Evolutionary conservation across 495 filamentous ascomycete genomes (phyloP).

Genomic region (Xylaria castorea): DNA sequence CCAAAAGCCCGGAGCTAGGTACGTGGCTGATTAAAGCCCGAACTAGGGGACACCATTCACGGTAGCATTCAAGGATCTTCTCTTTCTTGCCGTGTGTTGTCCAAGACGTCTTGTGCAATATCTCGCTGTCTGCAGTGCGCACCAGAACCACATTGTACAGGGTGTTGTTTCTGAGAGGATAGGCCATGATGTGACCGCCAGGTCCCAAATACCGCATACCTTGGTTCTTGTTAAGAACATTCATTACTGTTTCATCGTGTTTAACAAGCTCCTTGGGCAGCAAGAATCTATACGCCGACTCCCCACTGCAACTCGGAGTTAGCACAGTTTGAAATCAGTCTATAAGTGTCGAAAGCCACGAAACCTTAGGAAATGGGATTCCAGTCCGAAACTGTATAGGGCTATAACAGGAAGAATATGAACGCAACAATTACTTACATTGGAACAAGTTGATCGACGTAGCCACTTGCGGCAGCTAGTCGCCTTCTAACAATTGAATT

Average conservation of each 20-base stretch:
- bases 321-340: neutral
- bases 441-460: conserved; percentile 40
- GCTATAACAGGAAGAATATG: neutral
- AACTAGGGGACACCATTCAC: conserved; percentile 19
- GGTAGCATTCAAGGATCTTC: conserved; percentile 17
- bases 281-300: conserved; percentile 56
- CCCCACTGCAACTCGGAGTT: conserved; percentile 31
- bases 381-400: neutral
- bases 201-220: conserved; percentile 55
- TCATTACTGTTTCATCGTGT: conserved; percentile 44
- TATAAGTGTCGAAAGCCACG: neutral
- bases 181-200: conserved; percentile 49
- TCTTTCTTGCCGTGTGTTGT: conserved; percentile 13
- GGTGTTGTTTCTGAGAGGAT: conserved; percentile 31
- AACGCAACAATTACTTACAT: conserved; percentile 30
- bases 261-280: conserved; percentile 48
- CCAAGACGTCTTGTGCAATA: conserved; percentile 2
- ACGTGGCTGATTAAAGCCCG: conserved; percentile 7
- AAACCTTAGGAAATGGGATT: neutral
- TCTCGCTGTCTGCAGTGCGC: conserved; percentile 10
- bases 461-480: conserved; percentile 38
- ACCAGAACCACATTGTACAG: conserved; percentile 35
- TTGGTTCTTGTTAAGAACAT: conserved; percentile 47
- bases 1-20: conserved; percentile 11
- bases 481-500: conserved; percentile 50